Percentiles rank a stretch among this genome's conserved stretches.
phyloP scores from a whole-genome alignment of 768 basidiomycete species.

The Amanita muscaria region DNA sequence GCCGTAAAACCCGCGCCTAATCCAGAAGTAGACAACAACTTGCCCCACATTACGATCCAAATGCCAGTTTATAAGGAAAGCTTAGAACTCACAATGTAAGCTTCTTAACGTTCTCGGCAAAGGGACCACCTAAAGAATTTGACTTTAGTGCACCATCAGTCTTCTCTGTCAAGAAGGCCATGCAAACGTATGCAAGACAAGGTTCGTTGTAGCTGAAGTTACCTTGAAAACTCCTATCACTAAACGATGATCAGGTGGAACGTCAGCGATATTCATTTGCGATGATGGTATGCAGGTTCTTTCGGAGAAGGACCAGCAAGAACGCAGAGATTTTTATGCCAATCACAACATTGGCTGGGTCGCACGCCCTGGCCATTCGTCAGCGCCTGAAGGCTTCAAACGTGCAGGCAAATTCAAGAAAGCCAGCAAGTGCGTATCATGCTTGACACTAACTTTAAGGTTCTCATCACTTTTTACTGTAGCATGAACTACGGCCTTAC shows the following conservation, averaged over 20 bases:
- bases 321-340: slow-evolving; percentile 69
- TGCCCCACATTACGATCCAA: slow-evolving; percentile 75
- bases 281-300: slow-evolving; percentile 78
- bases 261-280: slow-evolving; percentile 71
- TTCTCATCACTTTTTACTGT: background rate
- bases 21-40: slow-evolving; percentile 54
- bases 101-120: background rate
- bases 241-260: slow-evolving; percentile 34
- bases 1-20: slow-evolving; percentile 59
- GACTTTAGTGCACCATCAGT: slow-evolving; percentile 64
- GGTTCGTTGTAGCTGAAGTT: slow-evolving; percentile 25
- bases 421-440: slow-evolving; percentile 39
- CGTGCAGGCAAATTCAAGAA: slow-evolving; percentile 91
- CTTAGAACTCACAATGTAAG: slow-evolving; percentile 64
- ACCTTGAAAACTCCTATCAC: background rate
- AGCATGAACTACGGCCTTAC: slow-evolving; percentile 77
- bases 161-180: slow-evolving; percentile 73
- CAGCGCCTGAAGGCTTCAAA: slow-evolving; percentile 77
- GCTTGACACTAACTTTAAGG: background rate
- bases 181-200: slow-evolving; percentile 82
- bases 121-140: background rate
- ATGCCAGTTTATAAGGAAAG: slow-evolving; percentile 87
- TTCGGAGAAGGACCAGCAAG: slow-evolving; percentile 48
- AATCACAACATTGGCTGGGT: slow-evolving; percentile 72
- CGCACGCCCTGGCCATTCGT: slow-evolving; percentile 66